Evolutionary conservation across 1,139 yeast species (phyloP), one percentile per base, ranked within the genome.

Genomic region (Scheffersomyces parashehatae): DNA sequence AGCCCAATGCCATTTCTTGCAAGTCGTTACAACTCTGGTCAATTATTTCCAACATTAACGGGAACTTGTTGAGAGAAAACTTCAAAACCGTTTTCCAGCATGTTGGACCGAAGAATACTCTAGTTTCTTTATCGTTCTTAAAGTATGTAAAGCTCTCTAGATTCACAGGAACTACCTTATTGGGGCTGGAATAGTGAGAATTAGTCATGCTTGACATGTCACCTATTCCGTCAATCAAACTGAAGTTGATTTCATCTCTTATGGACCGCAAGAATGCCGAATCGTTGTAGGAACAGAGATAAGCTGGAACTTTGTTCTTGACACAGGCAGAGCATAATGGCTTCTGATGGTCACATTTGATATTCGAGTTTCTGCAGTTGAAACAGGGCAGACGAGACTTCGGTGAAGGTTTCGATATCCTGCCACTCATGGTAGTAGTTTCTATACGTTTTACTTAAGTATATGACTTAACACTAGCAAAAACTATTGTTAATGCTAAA

Each of bases 51-150:
- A 31, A 15, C 35, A 39, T 14, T 9, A 29, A 14, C 12, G 29
- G 29, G 14, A 28, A 14, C 10, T 35, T 39, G 37, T 7, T 28
- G 20, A 34, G 29, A 35, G 13, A 20, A 15, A 13, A 29, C 34
- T 24, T 16, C 26, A 39, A 34, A n/a, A 39, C 12, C 4, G 41
- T 32, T 28, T 32, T 33, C 37, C 37, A 33, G 31, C 38, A 12
- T 6, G 41, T 39, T 9, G 41, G 29, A 5, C 41, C 41, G 14
- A 39, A 34, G 33, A 33, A 39, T 6, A 32, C 29, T n/a, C 35
- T 16, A 8, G 15, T 20, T 11, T 39, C 41, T 12, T 13, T 14
- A 4, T 39, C 20, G 13, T 28, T 13, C 26, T 39, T 39, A 8
- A 14, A 12, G 13, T 20, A 34, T 3, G 13, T 15, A 20, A 39